A percentile compares a stretch with the other conserved stretches of the same genome.
Conservation (phyloP, 202 grass and related monocot species). For the Dendrocalamus latiflorus region DNA sequence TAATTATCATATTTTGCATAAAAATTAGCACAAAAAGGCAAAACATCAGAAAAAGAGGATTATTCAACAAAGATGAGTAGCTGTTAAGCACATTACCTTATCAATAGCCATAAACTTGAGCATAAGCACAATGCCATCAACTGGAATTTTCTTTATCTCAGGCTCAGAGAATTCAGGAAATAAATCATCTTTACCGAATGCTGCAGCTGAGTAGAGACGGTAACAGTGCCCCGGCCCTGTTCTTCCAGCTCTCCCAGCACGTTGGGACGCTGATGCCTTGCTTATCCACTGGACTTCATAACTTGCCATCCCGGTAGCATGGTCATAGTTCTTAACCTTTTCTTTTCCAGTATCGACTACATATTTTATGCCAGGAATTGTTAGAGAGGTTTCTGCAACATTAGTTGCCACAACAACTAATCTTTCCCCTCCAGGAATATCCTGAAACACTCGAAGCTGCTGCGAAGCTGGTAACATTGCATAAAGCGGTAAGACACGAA, state of each 20-base stretch:
- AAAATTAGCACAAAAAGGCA: conserved; percentile 15
- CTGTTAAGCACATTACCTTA: conserved; percentile 49
- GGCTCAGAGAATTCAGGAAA: conserved; percentile 86
- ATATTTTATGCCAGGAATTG: conserved; percentile 93
- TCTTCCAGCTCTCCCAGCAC: conserved; percentile 89
- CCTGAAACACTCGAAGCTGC: conserved; percentile 78
- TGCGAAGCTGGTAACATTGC: conserved; percentile 90
- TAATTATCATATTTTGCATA: conserved; percentile 12
- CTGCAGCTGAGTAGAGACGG: conserved; percentile 80
- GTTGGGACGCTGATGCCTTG: conserved; percentile 89
- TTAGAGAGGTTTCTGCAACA: conserved; percentile 97
- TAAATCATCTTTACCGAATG: conserved; percentile 88
- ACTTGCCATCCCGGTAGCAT: conserved; percentile 67
- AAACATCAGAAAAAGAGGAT: conserved; percentile 22
- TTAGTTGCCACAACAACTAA: conserved; percentile 96
- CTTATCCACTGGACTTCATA: conserved; percentile 97
- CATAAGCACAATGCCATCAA: conserved; percentile 87
- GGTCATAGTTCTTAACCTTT: conserved; percentile 89
- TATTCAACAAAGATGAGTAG: conserved; percentile 7
- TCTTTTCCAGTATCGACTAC: conserved; percentile 94
- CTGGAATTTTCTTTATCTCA: conserved; percentile 83
- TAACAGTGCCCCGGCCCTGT: conserved; percentile 94
- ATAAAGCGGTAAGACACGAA: conserved; percentile 85
- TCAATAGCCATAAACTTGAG: conserved; percentile 88
- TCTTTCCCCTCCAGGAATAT: conserved; percentile 71